A percentile compares a stretch with the other conserved stretches of the same genome.
These are phyloP conservation scores for Hymenoscyphus salicellus DNA, from an alignment of 2,329 filamentous ascomycete genomes.

Conservation along the genomic window DNA sequence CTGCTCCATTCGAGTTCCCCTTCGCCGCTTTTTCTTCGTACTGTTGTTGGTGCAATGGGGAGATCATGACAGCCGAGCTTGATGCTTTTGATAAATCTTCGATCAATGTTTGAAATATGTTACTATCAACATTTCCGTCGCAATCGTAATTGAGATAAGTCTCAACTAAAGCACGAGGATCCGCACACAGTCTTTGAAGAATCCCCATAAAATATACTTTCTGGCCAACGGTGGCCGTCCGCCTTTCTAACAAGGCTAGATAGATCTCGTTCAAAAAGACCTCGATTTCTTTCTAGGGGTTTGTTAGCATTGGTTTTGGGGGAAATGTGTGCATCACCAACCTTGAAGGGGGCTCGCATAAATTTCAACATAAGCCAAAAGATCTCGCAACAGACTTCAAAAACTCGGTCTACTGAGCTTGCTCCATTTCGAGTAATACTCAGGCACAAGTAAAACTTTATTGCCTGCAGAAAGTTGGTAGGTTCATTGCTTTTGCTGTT, in stretches of 20 bases:
- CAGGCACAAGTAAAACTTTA: constrained; percentile 95
- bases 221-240: constrained; percentile 81
- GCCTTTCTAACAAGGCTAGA: constrained; percentile 82
- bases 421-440: constrained; percentile 93
- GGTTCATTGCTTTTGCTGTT: constrained; percentile 85
- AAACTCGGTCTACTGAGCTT: constrained; percentile 86
- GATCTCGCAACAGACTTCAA: constrained; percentile 93
- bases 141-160: constrained; percentile 98
- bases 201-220: constrained; percentile 90
- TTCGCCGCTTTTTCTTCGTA: constrained; percentile 73
- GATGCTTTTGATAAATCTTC: constrained; percentile 90
- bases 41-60: constrained; percentile 73
- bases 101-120: constrained; percentile 93
- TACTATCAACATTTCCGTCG: constrained; percentile 81
- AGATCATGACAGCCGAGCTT: constrained; percentile 73
- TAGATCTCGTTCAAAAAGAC: constrained; percentile 98
- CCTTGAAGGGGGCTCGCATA: constrained; percentile 91
- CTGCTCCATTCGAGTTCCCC: constrained; percentile 52
- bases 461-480: constrained; percentile 87
- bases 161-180: constrained; percentile 87
- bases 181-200: constrained; percentile 76
- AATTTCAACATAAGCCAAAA: constrained; percentile 97
- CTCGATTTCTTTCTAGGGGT: constrained; percentile 83
- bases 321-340: constrained; percentile 38
- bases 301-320: constrained; percentile 11